Conservation (phyloP, 1,284 basidiomycete genomes). For the Marasmius fiardii region DNA sequence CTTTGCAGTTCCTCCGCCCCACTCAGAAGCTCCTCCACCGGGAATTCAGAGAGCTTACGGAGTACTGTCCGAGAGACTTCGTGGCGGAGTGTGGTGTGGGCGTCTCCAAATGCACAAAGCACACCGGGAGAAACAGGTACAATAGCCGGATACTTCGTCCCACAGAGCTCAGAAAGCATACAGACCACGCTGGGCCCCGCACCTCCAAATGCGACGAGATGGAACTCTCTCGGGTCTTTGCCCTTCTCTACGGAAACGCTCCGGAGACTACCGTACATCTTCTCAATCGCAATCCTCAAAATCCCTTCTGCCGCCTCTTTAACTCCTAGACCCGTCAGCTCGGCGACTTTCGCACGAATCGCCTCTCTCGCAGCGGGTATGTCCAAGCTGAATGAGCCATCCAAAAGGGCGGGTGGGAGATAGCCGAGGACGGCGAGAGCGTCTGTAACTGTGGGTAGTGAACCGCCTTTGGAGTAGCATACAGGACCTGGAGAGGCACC, state of each 20-base stretch:
- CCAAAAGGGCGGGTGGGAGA: constrained; percentile 23
- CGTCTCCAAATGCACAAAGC: constrained; percentile 29
- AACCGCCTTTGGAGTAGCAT: constrained; percentile 26
- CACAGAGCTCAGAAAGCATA: constrained; percentile 19
- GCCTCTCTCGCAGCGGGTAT: constrained; percentile 18
- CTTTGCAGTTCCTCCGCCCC: constrained; percentile 17
- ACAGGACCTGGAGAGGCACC: constrained; percentile 27
- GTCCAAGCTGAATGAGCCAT: constrained; percentile 25
- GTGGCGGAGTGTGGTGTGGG: constrained; percentile 20
- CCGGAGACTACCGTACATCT: constrained; percentile 26
- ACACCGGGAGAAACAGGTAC: constrained; percentile 28
- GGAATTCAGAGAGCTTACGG: constrained; percentile 19
- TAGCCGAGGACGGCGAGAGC: constrained; percentile 28
- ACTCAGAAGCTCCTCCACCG: constrained; percentile 16
- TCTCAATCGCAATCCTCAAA: constrained; percentile 24
- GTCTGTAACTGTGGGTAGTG: constrained; percentile 25
- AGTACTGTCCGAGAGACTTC: constrained; percentile 23
- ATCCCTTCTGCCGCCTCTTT: constrained; percentile 28
- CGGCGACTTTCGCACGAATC: constrained; percentile 21
- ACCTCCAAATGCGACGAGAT: constrained; percentile 25
- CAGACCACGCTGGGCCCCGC: constrained; percentile 19
- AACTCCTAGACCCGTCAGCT: constrained; percentile 21
- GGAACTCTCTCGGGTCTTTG: constrained; percentile 25
- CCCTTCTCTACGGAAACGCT: constrained; percentile 27
- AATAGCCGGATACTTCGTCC: constrained; percentile 24